phyloP scores from a whole-genome alignment of 2,329 filamentous ascomycete genomes.

The Neopestalotiopsis rosae region DNA sequence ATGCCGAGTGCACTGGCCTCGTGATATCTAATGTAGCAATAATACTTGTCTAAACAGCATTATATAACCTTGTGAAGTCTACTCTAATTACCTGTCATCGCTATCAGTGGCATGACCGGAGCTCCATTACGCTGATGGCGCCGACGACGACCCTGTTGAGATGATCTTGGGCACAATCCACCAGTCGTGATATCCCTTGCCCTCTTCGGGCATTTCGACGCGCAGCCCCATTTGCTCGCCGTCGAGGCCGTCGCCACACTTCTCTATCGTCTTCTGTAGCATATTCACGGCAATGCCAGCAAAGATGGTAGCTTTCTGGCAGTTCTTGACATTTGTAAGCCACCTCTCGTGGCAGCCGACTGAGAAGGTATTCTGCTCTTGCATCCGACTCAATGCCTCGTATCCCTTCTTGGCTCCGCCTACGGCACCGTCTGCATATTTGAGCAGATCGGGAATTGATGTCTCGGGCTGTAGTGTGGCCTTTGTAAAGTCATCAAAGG shows the following conservation, averaged over 20 bases:
- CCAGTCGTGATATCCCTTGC: slow-evolving; percentile 66
- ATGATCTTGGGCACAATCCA: slow-evolving; percentile 65
- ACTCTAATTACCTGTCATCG: background rate
- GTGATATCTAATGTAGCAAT: background rate
- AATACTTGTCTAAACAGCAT: background rate
- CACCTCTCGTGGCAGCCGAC: slow-evolving; percentile 66
- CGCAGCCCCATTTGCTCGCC: slow-evolving; percentile 43
- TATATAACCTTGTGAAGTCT: slow-evolving; percentile 18
- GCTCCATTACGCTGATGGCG: no score
- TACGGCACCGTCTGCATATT: slow-evolving; percentile 51
- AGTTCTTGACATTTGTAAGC: slow-evolving; percentile 62
- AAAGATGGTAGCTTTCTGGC: slow-evolving; percentile 73
- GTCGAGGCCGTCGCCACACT: slow-evolving; percentile 13
- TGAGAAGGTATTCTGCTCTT: slow-evolving; percentile 58
- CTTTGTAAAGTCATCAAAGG: slow-evolving; percentile 63
- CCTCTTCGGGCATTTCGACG: slow-evolving; percentile 57
- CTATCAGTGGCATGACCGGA: no score
- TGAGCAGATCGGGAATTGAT: slow-evolving; percentile 46
- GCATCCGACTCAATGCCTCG: slow-evolving; percentile 60
- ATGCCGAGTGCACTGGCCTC: background rate
- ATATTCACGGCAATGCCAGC: slow-evolving; percentile 68
- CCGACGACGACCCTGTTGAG: slow-evolving; percentile 17
- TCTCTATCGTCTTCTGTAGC: slow-evolving; percentile 60
- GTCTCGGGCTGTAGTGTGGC: slow-evolving; percentile 47
- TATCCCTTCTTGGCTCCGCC: slow-evolving; percentile 58